These are phyloP conservation scores for Hordeum pubiflorum DNA, from an alignment of 202 grass and related monocot genomes.

Conservation along the genomic window DNA sequence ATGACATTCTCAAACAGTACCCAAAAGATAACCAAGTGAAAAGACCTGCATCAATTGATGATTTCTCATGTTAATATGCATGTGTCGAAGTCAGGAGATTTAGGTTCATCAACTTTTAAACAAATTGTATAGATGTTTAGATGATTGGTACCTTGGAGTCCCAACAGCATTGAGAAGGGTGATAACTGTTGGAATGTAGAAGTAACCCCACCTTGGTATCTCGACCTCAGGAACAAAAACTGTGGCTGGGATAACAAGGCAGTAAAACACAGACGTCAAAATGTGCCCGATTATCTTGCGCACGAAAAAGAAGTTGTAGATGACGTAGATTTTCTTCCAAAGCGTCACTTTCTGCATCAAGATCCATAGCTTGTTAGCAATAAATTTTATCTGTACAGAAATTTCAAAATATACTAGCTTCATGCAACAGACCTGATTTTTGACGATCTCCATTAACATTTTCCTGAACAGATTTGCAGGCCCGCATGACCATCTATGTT, in stretches of 20 bases:
- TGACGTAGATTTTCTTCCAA: slow-evolving; percentile 84
- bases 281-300: slow-evolving; percentile 75
- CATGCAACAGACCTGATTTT: slow-evolving; percentile 54
- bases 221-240: slow-evolving; percentile 81
- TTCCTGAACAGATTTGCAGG: slow-evolving; percentile 86
- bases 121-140: background rate
- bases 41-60: slow-evolving; percentile 43
- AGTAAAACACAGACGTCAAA: slow-evolving; percentile 84
- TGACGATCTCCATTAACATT: slow-evolving; percentile 77
- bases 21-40: slow-evolving; percentile 91
- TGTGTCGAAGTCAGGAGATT: background rate
- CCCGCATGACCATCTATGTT: slow-evolving; percentile 92
- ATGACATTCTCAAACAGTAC: slow-evolving; percentile 97
- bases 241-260: slow-evolving; percentile 74
- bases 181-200: slow-evolving; percentile 78
- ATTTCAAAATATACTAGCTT: background rate
- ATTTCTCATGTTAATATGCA: background rate
- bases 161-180: slow-evolving; percentile 79
- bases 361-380: slow-evolving; percentile 5
- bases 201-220: slow-evolving; percentile 80
- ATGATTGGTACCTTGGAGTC: slow-evolving; percentile 56
- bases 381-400: background rate
- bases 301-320: slow-evolving; percentile 92
- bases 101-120: background rate
- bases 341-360: slow-evolving; percentile 61